These are phyloP conservation scores for Pyropia haitanensis DNA, from an alignment of 23 red algal species.

Conservation along the genomic window DNA sequence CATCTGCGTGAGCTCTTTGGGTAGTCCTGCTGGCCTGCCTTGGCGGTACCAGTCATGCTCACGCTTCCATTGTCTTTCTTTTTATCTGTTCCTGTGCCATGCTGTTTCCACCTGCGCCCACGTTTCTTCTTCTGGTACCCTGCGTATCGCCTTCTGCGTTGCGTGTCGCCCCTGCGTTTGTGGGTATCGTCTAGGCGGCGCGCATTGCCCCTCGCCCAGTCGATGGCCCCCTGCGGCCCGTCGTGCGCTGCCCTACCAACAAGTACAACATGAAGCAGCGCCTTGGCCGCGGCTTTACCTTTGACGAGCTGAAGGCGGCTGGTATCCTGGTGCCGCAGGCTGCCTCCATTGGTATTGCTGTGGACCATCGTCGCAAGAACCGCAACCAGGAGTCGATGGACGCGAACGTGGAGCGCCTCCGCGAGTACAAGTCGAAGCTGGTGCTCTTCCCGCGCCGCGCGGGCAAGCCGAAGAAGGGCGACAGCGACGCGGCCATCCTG, in stretches of 20 bases:
- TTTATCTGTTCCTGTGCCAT: no score
- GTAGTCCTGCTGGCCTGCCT: no score
- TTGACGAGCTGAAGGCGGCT: constrained; percentile 89
- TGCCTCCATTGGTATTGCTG: constrained; percentile 87
- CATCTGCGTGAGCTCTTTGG: no score
- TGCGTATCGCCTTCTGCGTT: background rate
- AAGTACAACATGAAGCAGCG: constrained; percentile 83
- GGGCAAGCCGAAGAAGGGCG: constrained; percentile 73
- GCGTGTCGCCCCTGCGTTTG: background rate
- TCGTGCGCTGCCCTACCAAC: constrained; percentile 81
- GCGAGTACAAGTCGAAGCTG: constrained; percentile 95
- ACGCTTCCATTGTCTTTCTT: no score
- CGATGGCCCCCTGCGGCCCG: constrained; percentile 77
- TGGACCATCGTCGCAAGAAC: constrained; percentile 87
- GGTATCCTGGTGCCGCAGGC: constrained; percentile 58
- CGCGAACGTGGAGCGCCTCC: constrained; percentile 84
- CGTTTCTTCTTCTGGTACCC: no score
- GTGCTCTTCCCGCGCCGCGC: constrained; percentile 82
- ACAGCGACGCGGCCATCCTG: constrained; percentile 59
- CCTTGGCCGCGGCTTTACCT: constrained; percentile 89
- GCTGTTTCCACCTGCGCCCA: no score
- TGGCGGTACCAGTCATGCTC: no score
- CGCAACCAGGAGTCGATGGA: constrained; percentile 76
- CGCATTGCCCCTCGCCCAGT: constrained; percentile 78
- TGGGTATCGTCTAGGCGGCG: constrained; percentile 13